Conservation (phyloP, 352 stramenopile species). For the Pilasporangium apinafurcum region DNA sequence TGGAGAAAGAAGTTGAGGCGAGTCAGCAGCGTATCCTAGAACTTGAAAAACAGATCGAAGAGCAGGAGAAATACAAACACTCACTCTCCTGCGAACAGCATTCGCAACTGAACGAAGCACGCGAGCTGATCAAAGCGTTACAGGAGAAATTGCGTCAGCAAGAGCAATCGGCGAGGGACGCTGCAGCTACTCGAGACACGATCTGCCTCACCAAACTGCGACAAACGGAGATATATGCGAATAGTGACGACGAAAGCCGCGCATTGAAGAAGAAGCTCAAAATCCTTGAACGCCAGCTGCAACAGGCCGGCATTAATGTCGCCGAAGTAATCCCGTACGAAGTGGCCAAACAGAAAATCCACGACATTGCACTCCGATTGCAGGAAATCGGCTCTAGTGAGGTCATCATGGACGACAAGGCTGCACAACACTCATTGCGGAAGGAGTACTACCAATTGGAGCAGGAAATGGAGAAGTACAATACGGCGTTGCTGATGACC, state of each 20-base stretch:
- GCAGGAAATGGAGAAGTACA: slow-evolving; percentile 89
- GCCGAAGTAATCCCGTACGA: slow-evolving; percentile 88
- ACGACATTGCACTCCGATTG: slow-evolving; percentile 72
- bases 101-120: slow-evolving; percentile 42
- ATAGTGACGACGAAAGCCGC: slow-evolving; percentile 31
- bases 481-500: slow-evolving; percentile 83
- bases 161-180: slow-evolving; percentile 41
- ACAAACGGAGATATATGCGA: slow-evolving; percentile 24
- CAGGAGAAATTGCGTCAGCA: slow-evolving; percentile 55
- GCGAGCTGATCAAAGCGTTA: slow-evolving; percentile 42
- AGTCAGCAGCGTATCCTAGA: slow-evolving; percentile 52
- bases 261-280: slow-evolving; percentile 62
- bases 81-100: slow-evolving; percentile 57
- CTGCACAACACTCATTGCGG: slow-evolving; percentile 32
- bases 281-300: slow-evolving; percentile 64
- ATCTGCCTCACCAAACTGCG: slow-evolving; percentile 46
- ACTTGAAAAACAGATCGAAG: slow-evolving; percentile 46
- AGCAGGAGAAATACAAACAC: slow-evolving; percentile 49
- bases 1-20: slow-evolving; percentile 65
- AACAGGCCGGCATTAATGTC: slow-evolving; percentile 72
- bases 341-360: slow-evolving; percentile 68
- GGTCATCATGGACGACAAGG: slow-evolving; percentile 40
- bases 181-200: slow-evolving; percentile 42
- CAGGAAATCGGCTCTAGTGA: slow-evolving; percentile 80
- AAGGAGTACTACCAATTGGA: slow-evolving; percentile 87